phyloP scores from a whole-genome alignment of 441 rosid genomes.

The Jatropha podagrica region DNA sequence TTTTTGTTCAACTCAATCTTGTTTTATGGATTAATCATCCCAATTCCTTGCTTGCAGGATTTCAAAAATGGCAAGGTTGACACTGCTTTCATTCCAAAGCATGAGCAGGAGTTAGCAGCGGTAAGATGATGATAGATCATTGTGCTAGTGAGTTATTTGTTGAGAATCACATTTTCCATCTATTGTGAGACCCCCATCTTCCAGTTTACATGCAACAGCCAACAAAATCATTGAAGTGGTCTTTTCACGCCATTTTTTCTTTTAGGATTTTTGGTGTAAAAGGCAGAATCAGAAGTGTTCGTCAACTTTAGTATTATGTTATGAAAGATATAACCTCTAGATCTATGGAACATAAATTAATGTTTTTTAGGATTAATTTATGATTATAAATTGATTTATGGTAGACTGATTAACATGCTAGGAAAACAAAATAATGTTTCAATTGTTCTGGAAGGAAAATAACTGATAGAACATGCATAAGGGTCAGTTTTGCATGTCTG shows the following conservation, averaged over 20 bases:
- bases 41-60: conserved; percentile 50
- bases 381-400: neutral
- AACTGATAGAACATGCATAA: neutral
- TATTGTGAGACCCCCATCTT: neutral
- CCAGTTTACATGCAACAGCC: neutral
- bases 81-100: conserved; percentile 94
- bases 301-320: neutral
- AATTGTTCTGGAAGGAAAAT: neutral
- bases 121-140: conserved; percentile 37
- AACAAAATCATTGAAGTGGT: too few species aligned
- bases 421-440: neutral
- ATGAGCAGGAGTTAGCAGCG: conserved; percentile 80
- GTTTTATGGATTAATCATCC: neutral
- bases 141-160: neutral
- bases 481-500: neutral
- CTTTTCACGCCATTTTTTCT: too few species aligned
- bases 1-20: conserved; percentile 8
- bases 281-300: neutral
- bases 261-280: neutral
- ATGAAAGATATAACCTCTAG: neutral
- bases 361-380: neutral
- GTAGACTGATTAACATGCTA: neutral
- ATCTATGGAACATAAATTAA: neutral
- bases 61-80: conserved; percentile 92
- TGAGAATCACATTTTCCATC: neutral